Evolutionary conservation across 2,329 filamentous ascomycete species (phyloP).

Genomic region (Colletotrichum tropicale): DNA sequence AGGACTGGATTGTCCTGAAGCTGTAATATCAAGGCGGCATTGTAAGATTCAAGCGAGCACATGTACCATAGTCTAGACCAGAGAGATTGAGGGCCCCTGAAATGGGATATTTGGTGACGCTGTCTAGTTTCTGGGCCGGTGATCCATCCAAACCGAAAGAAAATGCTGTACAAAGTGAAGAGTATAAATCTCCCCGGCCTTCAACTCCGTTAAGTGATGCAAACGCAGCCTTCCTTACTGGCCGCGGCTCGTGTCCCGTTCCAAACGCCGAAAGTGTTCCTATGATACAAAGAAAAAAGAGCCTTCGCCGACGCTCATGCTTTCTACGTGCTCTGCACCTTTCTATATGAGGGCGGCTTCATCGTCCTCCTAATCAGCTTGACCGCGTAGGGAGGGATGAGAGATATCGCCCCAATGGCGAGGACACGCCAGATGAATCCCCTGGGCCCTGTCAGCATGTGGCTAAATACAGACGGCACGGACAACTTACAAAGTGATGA

Average conservation of each 20-base stretch:
- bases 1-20: slow-evolving; percentile 60
- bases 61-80: background rate
- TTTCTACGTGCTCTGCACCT: slow-evolving; percentile 74
- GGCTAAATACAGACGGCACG: background rate
- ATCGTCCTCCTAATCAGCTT: slow-evolving; percentile 86
- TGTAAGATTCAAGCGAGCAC: background rate
- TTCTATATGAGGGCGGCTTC: slow-evolving; percentile 92
- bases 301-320: background rate
- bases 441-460: slow-evolving; percentile 40
- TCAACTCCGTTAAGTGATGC: slow-evolving; percentile 16
- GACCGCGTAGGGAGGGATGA: slow-evolving; percentile 85
- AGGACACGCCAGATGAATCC: slow-evolving; percentile 89
- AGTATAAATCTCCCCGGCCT: background rate
- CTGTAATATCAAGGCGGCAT: slow-evolving; percentile 35
- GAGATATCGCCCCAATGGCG: slow-evolving; percentile 78
- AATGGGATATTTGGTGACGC: slow-evolving; percentile 19
- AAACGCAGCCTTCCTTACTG: slow-evolving; percentile 2
- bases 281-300: background rate
- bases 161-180: slow-evolving; percentile 10
- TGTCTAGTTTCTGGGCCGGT: slow-evolving; percentile 16
- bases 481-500: slow-evolving; percentile 69
- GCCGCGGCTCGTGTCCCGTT: background rate
- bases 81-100: background rate
- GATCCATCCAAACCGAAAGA: slow-evolving; percentile 1
- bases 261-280: background rate